These are phyloP conservation scores for Pseudogymnoascus sp. DNA, from an alignment of 2,329 filamentous ascomycete genomes.

Conservation along the genomic window DNA sequence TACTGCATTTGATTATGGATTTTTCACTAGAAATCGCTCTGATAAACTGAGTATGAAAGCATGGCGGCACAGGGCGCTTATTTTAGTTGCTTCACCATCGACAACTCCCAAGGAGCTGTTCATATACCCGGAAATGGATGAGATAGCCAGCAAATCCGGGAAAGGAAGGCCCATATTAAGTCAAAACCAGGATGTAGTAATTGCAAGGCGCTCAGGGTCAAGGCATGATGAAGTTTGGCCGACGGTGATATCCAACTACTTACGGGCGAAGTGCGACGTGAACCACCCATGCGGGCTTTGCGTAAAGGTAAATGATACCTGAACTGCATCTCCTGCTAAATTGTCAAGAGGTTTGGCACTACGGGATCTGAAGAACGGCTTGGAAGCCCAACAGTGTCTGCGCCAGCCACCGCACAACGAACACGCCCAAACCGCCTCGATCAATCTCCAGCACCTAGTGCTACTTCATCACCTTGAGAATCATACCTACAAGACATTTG, in stretches of 20 bases:
- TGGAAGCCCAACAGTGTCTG: too few species aligned
- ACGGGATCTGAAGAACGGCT: too few species aligned
- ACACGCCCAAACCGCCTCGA: too few species aligned
- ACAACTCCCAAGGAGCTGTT: neutral
- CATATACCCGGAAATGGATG: neutral
- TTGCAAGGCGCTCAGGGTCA: neutral
- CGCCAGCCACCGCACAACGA: too few species aligned
- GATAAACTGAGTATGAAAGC: neutral
- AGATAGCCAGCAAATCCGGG: neutral
- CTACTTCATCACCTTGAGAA: too few species aligned
- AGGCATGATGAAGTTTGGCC: neutral
- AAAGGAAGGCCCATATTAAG: neutral
- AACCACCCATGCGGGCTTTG: too few species aligned
- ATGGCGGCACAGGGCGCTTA: neutral
- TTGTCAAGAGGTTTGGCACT: too few species aligned
- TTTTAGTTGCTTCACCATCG: neutral
- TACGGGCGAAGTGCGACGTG: neutral
- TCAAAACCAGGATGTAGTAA: neutral
- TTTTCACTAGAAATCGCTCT: neutral
- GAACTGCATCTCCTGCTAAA: too few species aligned
- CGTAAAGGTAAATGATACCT: too few species aligned
- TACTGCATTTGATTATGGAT: neutral
- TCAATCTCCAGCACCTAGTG: too few species aligned
- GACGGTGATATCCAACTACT: neutral
- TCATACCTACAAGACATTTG: too few species aligned